Percentiles rank a stretch among this genome's conserved stretches.
phyloP scores from a whole-genome alignment of 148 eudicot species.

The Cornus controversa region DNA sequence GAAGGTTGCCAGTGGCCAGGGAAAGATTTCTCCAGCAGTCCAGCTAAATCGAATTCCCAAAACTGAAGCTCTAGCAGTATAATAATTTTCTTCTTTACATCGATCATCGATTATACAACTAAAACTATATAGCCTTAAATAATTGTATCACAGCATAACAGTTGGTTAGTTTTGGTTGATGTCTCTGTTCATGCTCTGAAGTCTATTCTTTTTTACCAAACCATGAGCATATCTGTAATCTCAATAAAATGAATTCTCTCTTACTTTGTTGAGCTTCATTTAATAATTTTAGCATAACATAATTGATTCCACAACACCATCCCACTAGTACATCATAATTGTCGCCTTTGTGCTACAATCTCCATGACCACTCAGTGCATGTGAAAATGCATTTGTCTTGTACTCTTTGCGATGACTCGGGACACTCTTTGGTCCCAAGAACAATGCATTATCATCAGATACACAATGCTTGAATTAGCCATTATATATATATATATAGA shows the following conservation, averaged over 20 bases:
- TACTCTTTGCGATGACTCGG: too few relatives aligned
- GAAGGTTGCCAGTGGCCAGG: conserved; percentile 11
- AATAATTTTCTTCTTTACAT: neutral
- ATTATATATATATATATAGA: too few relatives aligned
- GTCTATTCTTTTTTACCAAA: neutral
- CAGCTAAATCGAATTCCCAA: conserved; percentile 22
- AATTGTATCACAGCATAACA: neutral
- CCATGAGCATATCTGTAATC: conserved; percentile 2
- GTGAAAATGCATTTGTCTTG: too few relatives aligned
- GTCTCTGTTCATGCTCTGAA: neutral
- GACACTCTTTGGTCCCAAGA: too few relatives aligned
- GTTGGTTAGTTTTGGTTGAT: neutral
- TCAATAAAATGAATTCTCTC: neutral
- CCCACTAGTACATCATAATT: too few relatives aligned
- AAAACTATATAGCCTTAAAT: neutral
- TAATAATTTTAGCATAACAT: too few relatives aligned
- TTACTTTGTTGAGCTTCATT: neutral
- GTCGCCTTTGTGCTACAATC: too few relatives aligned
- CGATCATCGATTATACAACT: neutral
- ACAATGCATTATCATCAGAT: too few relatives aligned
- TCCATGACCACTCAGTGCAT: too few relatives aligned
- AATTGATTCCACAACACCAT: too few relatives aligned
- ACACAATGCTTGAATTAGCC: too few relatives aligned
- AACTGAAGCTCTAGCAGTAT: conserved; percentile 23
- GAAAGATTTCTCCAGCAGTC: conserved; percentile 9